A percentile compares a stretch with the other conserved stretches of the same genome.
These are phyloP conservation scores for Tulasnella sp. DNA, from an alignment of 768 basidiomycete genomes.

Conservation along the genomic window DNA sequence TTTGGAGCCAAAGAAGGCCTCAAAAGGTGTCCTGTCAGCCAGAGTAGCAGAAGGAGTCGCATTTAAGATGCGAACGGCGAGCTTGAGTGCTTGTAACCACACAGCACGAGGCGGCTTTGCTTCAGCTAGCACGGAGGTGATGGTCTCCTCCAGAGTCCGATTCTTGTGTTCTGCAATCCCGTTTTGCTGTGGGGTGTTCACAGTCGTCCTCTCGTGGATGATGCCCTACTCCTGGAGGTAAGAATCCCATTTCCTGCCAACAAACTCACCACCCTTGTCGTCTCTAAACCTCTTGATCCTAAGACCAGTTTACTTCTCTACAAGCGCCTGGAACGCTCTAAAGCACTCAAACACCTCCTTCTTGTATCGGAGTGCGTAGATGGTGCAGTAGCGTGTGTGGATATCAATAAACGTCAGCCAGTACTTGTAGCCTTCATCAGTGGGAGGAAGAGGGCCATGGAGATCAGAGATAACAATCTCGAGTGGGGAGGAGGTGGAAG, in stretches of 20 bases:
- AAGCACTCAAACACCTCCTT: conserved; percentile 20
- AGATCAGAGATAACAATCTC: conserved; percentile 16
- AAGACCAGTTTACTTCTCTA: conserved; percentile 25
- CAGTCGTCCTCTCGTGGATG: conserved; percentile 5
- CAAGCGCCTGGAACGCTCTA: conserved; percentile 27
- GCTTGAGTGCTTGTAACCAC: neutral
- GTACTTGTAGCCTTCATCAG: conserved; percentile 8
- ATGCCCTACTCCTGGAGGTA: conserved; percentile 17
- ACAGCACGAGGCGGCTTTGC: neutral
- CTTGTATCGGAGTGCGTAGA: conserved; percentile 6
- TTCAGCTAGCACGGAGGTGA: neutral
- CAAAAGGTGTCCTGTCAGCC: conserved; percentile 17
- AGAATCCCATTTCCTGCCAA: conserved; percentile 13
- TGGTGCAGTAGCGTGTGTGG: neutral
- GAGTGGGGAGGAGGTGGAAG: neutral
- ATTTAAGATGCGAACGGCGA: neutral
- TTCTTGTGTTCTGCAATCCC: conserved; percentile 14
- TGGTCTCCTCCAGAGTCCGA: neutral
- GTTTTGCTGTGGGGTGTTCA: conserved; percentile 9
- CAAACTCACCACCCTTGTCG: conserved; percentile 32
- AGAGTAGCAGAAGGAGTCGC: conserved; percentile 4
- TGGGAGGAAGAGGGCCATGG: neutral
- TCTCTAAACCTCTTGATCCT: conserved; percentile 24
- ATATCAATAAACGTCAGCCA: conserved; percentile 16
- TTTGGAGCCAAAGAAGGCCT: conserved; percentile 13